Base-by-base conservation (phyloP, 768 basidiomycete species). In the Pholiota microspora region DNA sequence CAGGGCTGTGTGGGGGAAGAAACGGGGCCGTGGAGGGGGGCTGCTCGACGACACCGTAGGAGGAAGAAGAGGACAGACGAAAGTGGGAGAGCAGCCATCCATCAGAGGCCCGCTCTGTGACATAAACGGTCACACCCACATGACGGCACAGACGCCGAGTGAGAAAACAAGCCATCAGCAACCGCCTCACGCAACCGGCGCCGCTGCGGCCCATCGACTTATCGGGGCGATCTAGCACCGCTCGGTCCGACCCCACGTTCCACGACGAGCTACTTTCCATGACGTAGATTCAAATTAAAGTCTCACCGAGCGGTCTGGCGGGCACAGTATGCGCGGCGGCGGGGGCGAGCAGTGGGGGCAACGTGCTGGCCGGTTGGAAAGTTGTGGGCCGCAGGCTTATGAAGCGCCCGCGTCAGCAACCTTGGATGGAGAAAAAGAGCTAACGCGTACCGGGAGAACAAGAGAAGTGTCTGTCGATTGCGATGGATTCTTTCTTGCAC, bases 21-120 rank as follows among this genome's bases (percentile, higher is more conserved):
- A 59, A 60, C 49, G 62, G 57, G 56, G 69, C 61, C 69, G 70
- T 61, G 58, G 72, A 64, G 69, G 69, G 61, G 64, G 70, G 65
- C 72, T 67, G 69, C 71, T 71, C 72, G 71, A 74, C 73, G 72
- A 73, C 69, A 67, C 64, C 58, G 68, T 66, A 53, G 62, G 62
- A 67, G 57, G 62, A 59, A 64, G 55, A 62, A 59, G 59, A 63
- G 59, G 64, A 63, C 62, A 61, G 63, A 70, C 67, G 67, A 68
- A 58, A 60, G 57, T 34, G 56, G 64, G 57, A 53, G 59, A n/a
- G 59, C 62, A 60, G 56, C 58, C 59, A 56, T 56, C 57, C 54
- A 51, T 62, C 62, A 55, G 62, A 64, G 49, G 51, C 59, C 45
- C 59, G 62, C 57, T 56, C 15, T 47, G 28, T 53, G 57, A 59